These are phyloP conservation scores for Favolaschia claudopus DNA, from an alignment of 768 basidiomycete species.

Conservation along the genomic window DNA sequence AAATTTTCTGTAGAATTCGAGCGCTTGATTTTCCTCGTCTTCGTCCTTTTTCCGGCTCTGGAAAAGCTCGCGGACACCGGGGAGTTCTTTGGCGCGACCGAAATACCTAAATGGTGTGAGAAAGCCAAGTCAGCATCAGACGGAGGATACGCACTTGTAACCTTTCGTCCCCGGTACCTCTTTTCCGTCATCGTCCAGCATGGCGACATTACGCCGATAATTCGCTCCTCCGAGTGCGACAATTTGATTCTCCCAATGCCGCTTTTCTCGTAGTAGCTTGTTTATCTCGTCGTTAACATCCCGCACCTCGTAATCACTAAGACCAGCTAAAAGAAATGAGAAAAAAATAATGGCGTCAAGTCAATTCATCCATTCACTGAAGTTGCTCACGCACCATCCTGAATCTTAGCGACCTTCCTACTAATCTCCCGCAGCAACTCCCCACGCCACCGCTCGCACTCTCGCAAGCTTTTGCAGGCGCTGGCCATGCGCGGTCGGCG, in stretches of 20 bases:
- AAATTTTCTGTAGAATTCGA: conserved; percentile 87
- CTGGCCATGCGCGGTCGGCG: conserved; percentile 91
- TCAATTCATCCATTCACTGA: too few relatives aligned
- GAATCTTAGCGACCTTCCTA: conserved; percentile 96
- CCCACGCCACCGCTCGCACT: conserved; percentile 96
- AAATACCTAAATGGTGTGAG: conserved; percentile 86
- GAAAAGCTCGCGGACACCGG: conserved; percentile 96
- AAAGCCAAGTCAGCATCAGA: neutral
- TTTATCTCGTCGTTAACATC: conserved; percentile 99
- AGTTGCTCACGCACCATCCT: conserved; percentile 91
- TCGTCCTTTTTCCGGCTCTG: conserved; percentile 85
- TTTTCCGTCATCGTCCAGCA: conserved; percentile 94
- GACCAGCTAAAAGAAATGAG: conserved; percentile 65
- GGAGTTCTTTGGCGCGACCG: conserved; percentile 94
- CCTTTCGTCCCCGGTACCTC: conserved; percentile 97
- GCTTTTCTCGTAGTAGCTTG: conserved; percentile 91
- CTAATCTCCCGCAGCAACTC: conserved; percentile 95
- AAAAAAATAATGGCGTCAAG: neutral
- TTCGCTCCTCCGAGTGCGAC: conserved; percentile 96
- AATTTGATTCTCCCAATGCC: conserved; percentile 98
- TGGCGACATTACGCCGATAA: conserved; percentile 91
- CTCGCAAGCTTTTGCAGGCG: conserved; percentile 88
- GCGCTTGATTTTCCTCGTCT: conserved; percentile 84
- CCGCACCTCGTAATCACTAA: conserved; percentile 95
- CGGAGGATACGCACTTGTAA: conserved; percentile 77